Evolutionary conservation across 768 basidiomycete genomes (phyloP).

Genomic region (Pulveroboletus sp.): DNA sequence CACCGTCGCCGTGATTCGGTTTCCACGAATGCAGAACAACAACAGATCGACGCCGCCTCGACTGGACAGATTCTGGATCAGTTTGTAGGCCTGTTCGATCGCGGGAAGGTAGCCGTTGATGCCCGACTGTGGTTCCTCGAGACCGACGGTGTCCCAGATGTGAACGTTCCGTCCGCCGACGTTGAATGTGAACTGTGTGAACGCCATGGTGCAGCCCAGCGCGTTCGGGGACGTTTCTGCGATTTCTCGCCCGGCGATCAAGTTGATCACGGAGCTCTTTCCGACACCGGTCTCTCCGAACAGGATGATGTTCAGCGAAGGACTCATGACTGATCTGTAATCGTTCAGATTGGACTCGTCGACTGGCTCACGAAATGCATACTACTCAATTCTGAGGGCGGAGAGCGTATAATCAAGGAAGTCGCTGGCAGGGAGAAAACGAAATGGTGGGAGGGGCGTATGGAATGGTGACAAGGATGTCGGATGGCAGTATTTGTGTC

Average conservation of each 20-base stretch:
- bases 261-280: slow-evolving; percentile 30
- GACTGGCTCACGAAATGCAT: too few relatives aligned
- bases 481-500: too few relatives aligned
- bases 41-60: slow-evolving; percentile 38
- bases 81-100: slow-evolving; percentile 29
- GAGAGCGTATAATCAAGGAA: too few relatives aligned
- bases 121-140: slow-evolving; percentile 28
- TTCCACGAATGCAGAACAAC: slow-evolving; percentile 38
- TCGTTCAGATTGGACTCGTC: too few relatives aligned
- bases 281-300: slow-evolving; percentile 30
- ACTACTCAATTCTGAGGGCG: too few relatives aligned
- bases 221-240: slow-evolving; percentile 23
- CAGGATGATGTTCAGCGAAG: slow-evolving; percentile 30
- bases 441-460: too few relatives aligned
- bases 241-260: slow-evolving; percentile 25
- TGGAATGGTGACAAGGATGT: too few relatives aligned
- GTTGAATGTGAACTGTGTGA: slow-evolving; percentile 34
- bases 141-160: slow-evolving; percentile 33
- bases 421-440: too few relatives aligned
- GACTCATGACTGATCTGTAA: too few relatives aligned
- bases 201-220: too few relatives aligned
- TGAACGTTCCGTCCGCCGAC: slow-evolving; percentile 22
- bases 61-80: slow-evolving; percentile 31
- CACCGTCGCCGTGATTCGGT: slow-evolving; percentile 29
- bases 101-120: slow-evolving; percentile 22